Conservation (phyloP, 345 rosid genomes). For the Lumnitzera littorea region DNA sequence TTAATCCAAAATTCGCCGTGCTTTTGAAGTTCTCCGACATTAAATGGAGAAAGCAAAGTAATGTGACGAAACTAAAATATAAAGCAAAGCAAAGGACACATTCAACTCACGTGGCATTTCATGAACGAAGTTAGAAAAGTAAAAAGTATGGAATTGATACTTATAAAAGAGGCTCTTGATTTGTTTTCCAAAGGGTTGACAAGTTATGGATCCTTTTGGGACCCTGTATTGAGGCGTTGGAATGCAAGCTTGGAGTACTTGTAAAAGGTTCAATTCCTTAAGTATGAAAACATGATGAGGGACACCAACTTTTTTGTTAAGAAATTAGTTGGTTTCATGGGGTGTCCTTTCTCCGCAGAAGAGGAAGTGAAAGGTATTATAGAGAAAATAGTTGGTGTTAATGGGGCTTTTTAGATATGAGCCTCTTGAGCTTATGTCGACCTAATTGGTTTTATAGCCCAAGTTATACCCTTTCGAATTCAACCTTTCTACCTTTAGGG, state of each 20-base stretch:
- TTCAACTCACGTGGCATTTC: conserved; percentile 4
- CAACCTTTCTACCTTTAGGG: too few relatives aligned
- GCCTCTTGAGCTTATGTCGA: too few relatives aligned
- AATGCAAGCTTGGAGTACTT: conserved; percentile 4
- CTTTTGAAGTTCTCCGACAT: too few relatives aligned
- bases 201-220: conserved; percentile 3
- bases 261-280: neutral
- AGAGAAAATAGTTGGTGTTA: conserved; percentile 4
- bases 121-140: neutral
- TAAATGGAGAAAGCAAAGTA: too few relatives aligned
- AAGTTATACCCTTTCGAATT: too few relatives aligned
- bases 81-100: too few relatives aligned
- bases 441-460: too few relatives aligned
- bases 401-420: too few relatives aligned
- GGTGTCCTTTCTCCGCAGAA: conserved; percentile 5
- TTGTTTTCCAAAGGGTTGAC: neutral
- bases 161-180: neutral
- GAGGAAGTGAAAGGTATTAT: neutral
- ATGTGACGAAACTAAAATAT: too few relatives aligned
- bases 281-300: conserved; percentile 4
- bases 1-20: too few relatives aligned
- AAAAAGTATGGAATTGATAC: neutral
- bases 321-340: conserved; percentile 4
- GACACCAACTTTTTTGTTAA: neutral
- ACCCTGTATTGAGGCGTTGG: conserved; percentile 1